phyloP scores from a whole-genome alignment of 176 grass and related monocot species.

The Rhipidocladum racemiflorum region DNA sequence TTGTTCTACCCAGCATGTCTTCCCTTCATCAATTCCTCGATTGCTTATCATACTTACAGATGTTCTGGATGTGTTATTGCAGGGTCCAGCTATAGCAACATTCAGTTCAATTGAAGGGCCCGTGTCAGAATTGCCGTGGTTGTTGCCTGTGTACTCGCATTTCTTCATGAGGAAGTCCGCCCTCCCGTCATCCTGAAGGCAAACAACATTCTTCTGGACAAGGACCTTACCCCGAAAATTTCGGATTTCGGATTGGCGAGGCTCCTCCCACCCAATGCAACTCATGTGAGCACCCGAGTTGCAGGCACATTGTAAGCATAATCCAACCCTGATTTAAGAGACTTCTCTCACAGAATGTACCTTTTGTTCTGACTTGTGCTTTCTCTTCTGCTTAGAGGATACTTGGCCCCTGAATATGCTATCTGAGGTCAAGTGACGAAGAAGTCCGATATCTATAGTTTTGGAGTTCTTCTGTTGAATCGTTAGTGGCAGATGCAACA shows the following conservation, averaged over 20 bases:
- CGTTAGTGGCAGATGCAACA: slow-evolving; percentile 71
- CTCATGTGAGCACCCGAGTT: slow-evolving; percentile 89
- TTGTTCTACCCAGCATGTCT: neutral
- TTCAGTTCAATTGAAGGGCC: slow-evolving; percentile 63
- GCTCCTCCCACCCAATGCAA: slow-evolving; percentile 65
- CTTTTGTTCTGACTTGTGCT: slow-evolving; percentile 12
- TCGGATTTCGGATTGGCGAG: slow-evolving; percentile 88
- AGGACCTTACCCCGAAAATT: slow-evolving; percentile 70
- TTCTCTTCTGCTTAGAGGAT: slow-evolving; percentile 51
- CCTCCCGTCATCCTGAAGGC: slow-evolving; percentile 87
- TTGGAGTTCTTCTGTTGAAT: slow-evolving; percentile 76
- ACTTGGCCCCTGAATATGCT: slow-evolving; percentile 89
- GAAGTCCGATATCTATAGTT: slow-evolving; percentile 85
- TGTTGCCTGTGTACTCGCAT: slow-evolving; percentile 71
- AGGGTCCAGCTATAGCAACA: slow-evolving; percentile 55
- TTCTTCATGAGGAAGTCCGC: slow-evolving; percentile 74
- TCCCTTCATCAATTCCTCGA: neutral
- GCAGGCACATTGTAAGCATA: slow-evolving; percentile 82
- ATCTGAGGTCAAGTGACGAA: slow-evolving; percentile 85
- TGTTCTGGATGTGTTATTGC: slow-evolving; percentile 28
- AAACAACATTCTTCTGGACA: slow-evolving; percentile 92
- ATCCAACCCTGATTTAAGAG: neutral
- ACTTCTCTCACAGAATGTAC: neutral
- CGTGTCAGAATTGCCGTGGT: slow-evolving; percentile 77
- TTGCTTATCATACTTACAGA: neutral